Evolutionary conservation across 2,329 filamentous ascomycete genomes (phyloP), one percentile per base, ranked within the genome.

Genomic region (Dactylellina leptospora): DNA sequence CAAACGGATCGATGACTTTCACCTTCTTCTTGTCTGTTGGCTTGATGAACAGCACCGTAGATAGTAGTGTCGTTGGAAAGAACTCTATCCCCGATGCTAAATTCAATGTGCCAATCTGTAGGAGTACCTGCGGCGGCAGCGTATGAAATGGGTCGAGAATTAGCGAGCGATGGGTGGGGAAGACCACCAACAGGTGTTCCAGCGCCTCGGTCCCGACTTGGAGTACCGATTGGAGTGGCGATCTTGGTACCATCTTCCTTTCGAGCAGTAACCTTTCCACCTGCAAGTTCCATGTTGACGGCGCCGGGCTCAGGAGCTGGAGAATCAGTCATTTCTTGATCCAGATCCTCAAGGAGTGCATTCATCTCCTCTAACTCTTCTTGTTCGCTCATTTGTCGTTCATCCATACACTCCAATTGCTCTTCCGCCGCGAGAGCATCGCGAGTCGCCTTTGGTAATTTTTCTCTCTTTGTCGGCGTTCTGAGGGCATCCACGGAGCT

Each of bases 101-200:
- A 99, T 78, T 97, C 91, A 72, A 99, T 92, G 77, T 99, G 93
- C 95, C 95, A 99, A 78, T 97, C 93, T 78, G 96, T 90, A 0
- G 93, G 91, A 0, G 90, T 84, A 76, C 93, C 90, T 56, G 96
- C 86, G 2, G 92, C 92, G 56, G 91, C 90, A 22, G 92, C 89
- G 79, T 97, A 96, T 0, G 92, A 92, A 80, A 91, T 87, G 1
- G 89, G 85, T 8, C 89, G 85, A 8, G 88, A 85, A 6, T 44
- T 56, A 36, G 66, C 51, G 1, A 71, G 36, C 5, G 66, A 28
- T 36, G 40, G 33, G 28, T 71, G 64, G 13, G 88, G 82, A 0
- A 86, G 82, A 55, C 80, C 78, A 78, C 79, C 38, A 80, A 78
- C 50, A 78, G 78, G 13, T 80, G 78, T 53, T 80, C 78, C 77